These are phyloP conservation scores for Erodium chrysanthum DNA, from an alignment of 441 rosid genomes.

Conservation along the genomic window DNA sequence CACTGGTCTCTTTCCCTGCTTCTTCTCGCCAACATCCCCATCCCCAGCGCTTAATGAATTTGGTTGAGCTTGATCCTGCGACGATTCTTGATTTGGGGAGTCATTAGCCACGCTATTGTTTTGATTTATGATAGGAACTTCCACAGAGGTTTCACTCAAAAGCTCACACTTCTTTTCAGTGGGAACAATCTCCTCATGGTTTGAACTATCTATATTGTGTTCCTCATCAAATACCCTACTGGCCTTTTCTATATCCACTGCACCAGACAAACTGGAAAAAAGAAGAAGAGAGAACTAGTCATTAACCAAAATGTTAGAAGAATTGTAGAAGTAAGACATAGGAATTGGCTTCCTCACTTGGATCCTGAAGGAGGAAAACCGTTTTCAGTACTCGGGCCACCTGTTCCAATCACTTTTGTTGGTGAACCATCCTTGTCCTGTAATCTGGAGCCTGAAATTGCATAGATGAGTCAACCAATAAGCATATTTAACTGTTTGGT, in stretches of 20 bases:
- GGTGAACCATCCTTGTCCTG: conserved; percentile 23
- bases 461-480: conserved; percentile 16
- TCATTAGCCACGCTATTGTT: conserved; percentile 25
- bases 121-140: conserved; percentile 29
- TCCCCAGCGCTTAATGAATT: conserved; percentile 23
- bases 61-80: conserved; percentile 6
- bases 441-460: conserved; percentile 30
- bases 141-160: conserved; percentile 33
- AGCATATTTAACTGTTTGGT: background rate
- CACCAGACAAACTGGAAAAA: conserved; percentile 28
- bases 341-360: conserved; percentile 27
- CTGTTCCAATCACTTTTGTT: conserved; percentile 27
- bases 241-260: conserved; percentile 28
- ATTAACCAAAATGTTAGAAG: conserved; percentile 1
- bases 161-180: conserved; percentile 23
- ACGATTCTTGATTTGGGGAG: conserved; percentile 19
- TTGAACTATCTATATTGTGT: conserved; percentile 18
- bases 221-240: conserved; percentile 25
- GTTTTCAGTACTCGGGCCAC: conserved; percentile 27
- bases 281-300: conserved; percentile 9
- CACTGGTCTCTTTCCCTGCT: conserved; percentile 28
- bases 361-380: conserved; percentile 42
- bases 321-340: background rate
- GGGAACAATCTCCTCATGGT: background rate
- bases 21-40: conserved; percentile 31